Percentiles rank a stretch among this genome's conserved stretches.
These are phyloP conservation scores for Drechslerella dactyloides DNA, from an alignment of 2,329 filamentous ascomycete genomes.

Conservation along the genomic window DNA sequence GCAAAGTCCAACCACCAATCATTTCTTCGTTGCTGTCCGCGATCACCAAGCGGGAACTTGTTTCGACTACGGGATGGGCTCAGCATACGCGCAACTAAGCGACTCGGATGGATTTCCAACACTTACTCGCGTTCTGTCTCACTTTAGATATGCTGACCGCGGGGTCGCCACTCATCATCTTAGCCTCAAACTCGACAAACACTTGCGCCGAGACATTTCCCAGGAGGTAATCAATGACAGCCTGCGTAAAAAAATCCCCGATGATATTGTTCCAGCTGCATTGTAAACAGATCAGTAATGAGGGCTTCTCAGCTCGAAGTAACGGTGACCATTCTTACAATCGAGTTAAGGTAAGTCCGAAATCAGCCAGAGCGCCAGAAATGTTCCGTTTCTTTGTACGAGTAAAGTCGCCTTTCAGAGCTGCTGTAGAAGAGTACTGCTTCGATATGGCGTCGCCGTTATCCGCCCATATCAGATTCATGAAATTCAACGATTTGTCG, in stretches of 20 bases:
- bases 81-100: not conserved
- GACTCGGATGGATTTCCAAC: not conserved
- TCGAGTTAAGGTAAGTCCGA: conserved; percentile 83
- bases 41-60: conserved; percentile 83
- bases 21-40: conserved; percentile 83
- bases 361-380: conserved; percentile 86
- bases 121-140: conserved; percentile 74
- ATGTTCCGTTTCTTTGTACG: conserved; percentile 89
- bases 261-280: conserved; percentile 80
- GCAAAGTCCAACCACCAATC: conserved; percentile 85
- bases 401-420: conserved; percentile 96
- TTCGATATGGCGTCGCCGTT: conserved; percentile 96
- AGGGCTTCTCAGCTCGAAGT: conserved; percentile 16
- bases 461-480: conserved; percentile 91
- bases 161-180: conserved; percentile 91
- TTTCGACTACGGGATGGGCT: conserved; percentile 66
- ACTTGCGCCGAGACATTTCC: conserved; percentile 84
- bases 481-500: conserved; percentile 84
- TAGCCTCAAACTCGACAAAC: conserved; percentile 91
- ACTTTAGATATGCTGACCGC: conserved; percentile 84
- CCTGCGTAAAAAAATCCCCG: conserved; percentile 96
- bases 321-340: conserved; percentile 61
- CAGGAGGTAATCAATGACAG: conserved; percentile 90
- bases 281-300: conserved; percentile 54
- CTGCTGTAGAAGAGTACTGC: conserved; percentile 93